Evolutionary conservation across 306 rosid species (phyloP).

Genomic region (Geum urbanum): DNA sequence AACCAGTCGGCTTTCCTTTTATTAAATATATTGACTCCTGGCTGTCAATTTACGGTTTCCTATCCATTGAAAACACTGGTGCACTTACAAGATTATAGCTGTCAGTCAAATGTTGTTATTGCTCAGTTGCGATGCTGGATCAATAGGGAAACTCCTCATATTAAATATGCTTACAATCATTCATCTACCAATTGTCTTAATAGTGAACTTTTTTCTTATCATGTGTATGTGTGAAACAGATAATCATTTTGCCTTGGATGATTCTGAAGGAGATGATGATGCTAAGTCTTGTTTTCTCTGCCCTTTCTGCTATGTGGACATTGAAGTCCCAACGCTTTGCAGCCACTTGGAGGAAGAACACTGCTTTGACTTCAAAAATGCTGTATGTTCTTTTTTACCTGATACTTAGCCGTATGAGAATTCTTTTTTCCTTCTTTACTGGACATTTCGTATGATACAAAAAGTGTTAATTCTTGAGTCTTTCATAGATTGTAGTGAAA

Average conservation of each 20-base stretch:
- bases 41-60: neutral
- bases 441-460: neutral
- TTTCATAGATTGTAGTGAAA: neutral
- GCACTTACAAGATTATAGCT: neutral
- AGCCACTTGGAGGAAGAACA: conserved; percentile 75
- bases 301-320: conserved; percentile 83
- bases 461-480: neutral
- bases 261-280: conserved; percentile 64
- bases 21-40: neutral
- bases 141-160: neutral
- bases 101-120: neutral
- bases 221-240: conserved; percentile 34
- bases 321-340: conserved; percentile 57
- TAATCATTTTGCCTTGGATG: conserved; percentile 32
- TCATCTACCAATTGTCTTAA: neutral
- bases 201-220: neutral
- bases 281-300: conserved; percentile 51
- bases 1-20: neutral
- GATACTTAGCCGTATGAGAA: neutral
- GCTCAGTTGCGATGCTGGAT: neutral
- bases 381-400: conserved; percentile 43
- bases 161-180: neutral
- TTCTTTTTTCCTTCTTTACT: neutral
- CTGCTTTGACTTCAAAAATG: conserved; percentile 63
- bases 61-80: too few species aligned